A percentile compares a stretch with the other conserved stretches of the same genome.
Conservation (phyloP, 805 yeast species). For the Komagataella pseudopastoris region DNA sequence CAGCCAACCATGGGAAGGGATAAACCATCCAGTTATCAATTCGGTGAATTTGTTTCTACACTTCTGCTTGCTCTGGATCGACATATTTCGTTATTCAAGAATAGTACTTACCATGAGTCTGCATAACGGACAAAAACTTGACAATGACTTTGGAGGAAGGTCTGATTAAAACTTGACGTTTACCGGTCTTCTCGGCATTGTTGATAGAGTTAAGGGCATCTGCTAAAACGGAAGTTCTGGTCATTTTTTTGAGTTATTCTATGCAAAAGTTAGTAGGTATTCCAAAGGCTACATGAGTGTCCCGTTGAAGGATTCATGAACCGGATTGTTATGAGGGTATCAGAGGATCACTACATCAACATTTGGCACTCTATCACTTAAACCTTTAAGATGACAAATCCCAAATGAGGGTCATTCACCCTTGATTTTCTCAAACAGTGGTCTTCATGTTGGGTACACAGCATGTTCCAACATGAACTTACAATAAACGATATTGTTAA, state of each 20-base stretch:
- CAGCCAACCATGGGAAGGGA: conserved; percentile 85
- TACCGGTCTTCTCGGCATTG: conserved; percentile 99
- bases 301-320: conserved; percentile 31
- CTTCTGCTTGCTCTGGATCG: not conserved
- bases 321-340: conserved; percentile 5
- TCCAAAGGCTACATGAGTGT: conserved; percentile 33
- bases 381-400: not conserved
- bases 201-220: conserved; percentile 96
- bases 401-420: not conserved
- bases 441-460: not conserved
- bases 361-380: not conserved
- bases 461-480: not conserved
- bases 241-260: conserved; percentile 41
- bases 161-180: conserved; percentile 96
- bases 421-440: not conserved
- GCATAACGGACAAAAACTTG: conserved; percentile 94
- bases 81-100: not conserved
- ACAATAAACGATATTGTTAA: not conserved
- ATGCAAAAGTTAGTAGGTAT: not conserved
- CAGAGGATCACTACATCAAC: not conserved
- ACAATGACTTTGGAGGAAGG: conserved; percentile 97
- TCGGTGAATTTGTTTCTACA: conserved; percentile 36
- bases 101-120: conserved; percentile 66
- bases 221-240: conserved; percentile 97
- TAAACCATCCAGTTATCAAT: conserved; percentile 98